Conservation (phyloP, 108 stramenopile species). For the Nitzschia putrida region DNA sequence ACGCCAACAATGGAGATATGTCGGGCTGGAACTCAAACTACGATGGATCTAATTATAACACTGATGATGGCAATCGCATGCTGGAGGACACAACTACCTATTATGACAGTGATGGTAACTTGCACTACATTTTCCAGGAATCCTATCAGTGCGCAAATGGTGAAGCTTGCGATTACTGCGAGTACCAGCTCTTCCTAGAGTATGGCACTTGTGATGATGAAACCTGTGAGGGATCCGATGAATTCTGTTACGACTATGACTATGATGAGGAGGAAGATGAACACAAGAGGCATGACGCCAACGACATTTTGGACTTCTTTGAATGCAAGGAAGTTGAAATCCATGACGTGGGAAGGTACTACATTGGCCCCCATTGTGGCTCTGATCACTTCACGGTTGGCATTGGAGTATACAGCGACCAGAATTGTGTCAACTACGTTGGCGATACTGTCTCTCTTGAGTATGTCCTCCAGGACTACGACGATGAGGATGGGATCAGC, state of each 20-base stretch:
- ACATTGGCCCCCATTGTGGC: constrained; percentile 73
- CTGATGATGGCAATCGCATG: constrained; percentile 18
- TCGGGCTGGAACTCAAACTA: constrained; percentile 5
- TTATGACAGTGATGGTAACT: constrained; percentile 15
- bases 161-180: constrained; percentile 21
- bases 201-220: constrained; percentile 32
- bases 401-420: constrained; percentile 74
- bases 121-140: background rate
- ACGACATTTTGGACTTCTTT: constrained; percentile 10
- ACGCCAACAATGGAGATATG: constrained; percentile 26
- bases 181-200: constrained; percentile 12
- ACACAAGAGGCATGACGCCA: background rate
- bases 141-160: constrained; percentile 19
- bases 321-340: constrained; percentile 26
- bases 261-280: constrained; percentile 7
- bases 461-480: constrained; percentile 43
- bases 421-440: constrained; percentile 69
- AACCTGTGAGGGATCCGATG: constrained; percentile 35
- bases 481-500: constrained; percentile 22
- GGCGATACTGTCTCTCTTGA: constrained; percentile 35
- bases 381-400: constrained; percentile 64
- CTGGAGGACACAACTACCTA: constrained; percentile 19
- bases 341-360: constrained; percentile 33
- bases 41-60: constrained; percentile 9
- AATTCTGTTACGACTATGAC: constrained; percentile 33